phyloP scores from a whole-genome alignment of 345 rosid genomes.

The Adansonia digitata region DNA sequence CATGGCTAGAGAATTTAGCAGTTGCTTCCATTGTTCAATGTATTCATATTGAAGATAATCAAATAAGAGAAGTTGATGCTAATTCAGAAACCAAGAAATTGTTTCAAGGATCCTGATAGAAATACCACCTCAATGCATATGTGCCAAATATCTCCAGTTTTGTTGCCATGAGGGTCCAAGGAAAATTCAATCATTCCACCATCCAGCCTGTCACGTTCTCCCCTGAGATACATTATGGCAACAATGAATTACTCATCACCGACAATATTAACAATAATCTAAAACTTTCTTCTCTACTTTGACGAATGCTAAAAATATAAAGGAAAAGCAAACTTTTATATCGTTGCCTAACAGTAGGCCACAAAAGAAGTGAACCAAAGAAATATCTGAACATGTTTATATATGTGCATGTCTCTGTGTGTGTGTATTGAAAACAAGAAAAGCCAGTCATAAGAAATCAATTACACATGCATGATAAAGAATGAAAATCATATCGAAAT shows the following conservation, averaged over 20 bases:
- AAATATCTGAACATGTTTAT: background rate
- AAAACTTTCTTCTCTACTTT: background rate
- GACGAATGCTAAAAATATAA: background rate
- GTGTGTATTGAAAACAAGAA: background rate
- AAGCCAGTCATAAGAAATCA: background rate
- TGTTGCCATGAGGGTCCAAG: conserved; percentile 65
- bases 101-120: conserved; percentile 4
- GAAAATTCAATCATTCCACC: conserved; percentile 56
- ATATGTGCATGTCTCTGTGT: background rate
- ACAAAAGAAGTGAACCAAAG: background rate
- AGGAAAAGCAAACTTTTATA: background rate
- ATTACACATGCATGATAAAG: background rate
- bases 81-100: background rate
- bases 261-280: background rate
- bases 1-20: background rate
- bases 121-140: conserved; percentile 62
- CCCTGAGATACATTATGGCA: conserved; percentile 27
- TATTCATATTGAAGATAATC: background rate
- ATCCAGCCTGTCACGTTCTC: conserved; percentile 24
- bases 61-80: background rate
- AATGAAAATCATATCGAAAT: background rate
- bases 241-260: background rate
- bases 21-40: background rate
- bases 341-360: background rate
- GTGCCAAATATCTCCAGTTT: conserved; percentile 93